Evolutionary conservation across 108 stramenopile genomes (phyloP).

Genomic region (Cylindrotheca fusiformis): DNA sequence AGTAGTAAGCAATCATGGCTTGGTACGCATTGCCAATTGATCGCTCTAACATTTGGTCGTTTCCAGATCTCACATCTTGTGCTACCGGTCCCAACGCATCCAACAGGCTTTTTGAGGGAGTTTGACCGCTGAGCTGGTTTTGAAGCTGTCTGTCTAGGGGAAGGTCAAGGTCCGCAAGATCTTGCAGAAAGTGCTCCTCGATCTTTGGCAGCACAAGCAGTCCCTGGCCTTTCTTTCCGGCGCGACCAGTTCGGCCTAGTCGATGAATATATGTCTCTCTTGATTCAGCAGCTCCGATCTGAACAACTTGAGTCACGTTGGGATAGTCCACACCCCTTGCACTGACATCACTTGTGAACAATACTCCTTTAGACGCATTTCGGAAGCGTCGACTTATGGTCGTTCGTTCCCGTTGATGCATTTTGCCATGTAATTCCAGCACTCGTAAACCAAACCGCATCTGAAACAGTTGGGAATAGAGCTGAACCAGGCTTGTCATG

Average conservation of each 20-base stretch:
- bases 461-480: slow-evolving; percentile 74
- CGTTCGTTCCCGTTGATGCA: slow-evolving; percentile 82
- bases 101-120: slow-evolving; percentile 13
- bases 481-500: slow-evolving; percentile 70
- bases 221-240: slow-evolving; percentile 71
- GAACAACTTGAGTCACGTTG: slow-evolving; percentile 49
- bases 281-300: slow-evolving; percentile 66
- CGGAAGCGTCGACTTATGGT: slow-evolving; percentile 67
- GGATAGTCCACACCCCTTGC: slow-evolving; percentile 90
- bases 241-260: slow-evolving; percentile 94
- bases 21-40: slow-evolving; percentile 23
- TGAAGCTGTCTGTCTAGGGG: slow-evolving; percentile 1
- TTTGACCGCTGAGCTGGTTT: neutral
- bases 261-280: slow-evolving; percentile 94
- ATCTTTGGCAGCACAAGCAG: slow-evolving; percentile 52
- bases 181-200: slow-evolving; percentile 23
- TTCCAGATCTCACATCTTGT: slow-evolving; percentile 19
- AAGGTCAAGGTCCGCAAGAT: slow-evolving; percentile 23
- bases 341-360: slow-evolving; percentile 91
- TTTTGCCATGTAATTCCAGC: slow-evolving; percentile 86
- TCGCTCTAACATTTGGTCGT: slow-evolving; percentile 15
- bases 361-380: slow-evolving; percentile 31
- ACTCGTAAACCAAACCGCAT: slow-evolving; percentile 49
- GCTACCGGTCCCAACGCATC: slow-evolving; percentile 27
- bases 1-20: slow-evolving; percentile 31